Evolutionary conservation across 2,329 filamentous ascomycete genomes (phyloP).

Genomic region (Aureobasidium sp.): DNA sequence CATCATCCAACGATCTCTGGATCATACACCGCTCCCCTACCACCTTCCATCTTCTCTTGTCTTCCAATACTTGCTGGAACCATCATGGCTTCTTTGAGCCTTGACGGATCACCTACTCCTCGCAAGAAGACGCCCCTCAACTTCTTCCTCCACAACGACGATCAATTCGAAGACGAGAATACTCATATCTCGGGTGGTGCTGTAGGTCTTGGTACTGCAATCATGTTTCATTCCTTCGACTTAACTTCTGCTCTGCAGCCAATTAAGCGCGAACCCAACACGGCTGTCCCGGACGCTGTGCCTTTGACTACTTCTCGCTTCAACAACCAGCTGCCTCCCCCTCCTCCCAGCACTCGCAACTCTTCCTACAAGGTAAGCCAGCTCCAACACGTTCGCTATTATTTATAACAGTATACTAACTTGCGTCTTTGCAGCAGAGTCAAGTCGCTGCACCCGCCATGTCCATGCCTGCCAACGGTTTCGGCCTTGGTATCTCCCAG

Average conservation of each 20-base stretch:
- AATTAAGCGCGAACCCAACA: constrained; percentile 1
- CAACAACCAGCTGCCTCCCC: constrained; percentile 22
- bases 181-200: neutral
- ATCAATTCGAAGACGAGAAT: constrained; percentile 1
- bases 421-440: neutral
- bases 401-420: neutral
- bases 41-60: neutral
- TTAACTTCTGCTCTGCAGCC: neutral
- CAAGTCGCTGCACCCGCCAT: neutral
- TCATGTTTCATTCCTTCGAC: constrained; percentile 2
- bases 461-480: neutral
- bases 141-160: constrained; percentile 16
- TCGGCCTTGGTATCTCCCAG: neutral
- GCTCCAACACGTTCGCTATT: neutral
- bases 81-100: constrained; percentile 25
- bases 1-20: neutral
- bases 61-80: neutral
- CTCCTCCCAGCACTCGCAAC: neutral
- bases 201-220: neutral
- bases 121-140: constrained; percentile 26
- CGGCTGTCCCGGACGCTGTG: constrained; percentile 11
- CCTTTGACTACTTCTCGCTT: constrained; percentile 30
- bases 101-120: constrained; percentile 33
- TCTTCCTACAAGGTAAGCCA: constrained; percentile 1
- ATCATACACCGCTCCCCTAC: neutral